Evolutionary conservation across 768 basidiomycete genomes (phyloP), one percentile per base, ranked within the genome.

Genomic region (Dentipellis fragilis): DNA sequence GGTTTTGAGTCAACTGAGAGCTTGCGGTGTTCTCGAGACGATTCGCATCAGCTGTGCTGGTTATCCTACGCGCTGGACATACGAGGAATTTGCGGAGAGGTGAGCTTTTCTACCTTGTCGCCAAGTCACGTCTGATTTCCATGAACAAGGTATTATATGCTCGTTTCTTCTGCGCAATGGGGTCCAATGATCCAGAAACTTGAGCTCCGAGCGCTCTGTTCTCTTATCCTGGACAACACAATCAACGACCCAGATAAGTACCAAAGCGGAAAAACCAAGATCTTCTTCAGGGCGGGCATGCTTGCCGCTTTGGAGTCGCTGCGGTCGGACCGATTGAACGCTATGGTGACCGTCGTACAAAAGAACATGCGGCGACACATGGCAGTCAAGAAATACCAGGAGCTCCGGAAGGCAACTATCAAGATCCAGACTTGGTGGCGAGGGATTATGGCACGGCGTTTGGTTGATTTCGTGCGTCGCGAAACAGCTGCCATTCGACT

Each of bases 231-330:
- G 29, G 80, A 86, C 57, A 83, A 77, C 65, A 93, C 92, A 0
- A 89, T 97, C 66, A 85, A 86, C 38, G 96, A 98, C 60, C 80
- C 85, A 7, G 94, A 97, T 76, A 97, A 95, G 76, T 96, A 93
- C 71, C 96, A 99, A 72, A 85, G 85, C 65, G 96, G 96, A 63
- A 78, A 93, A 29, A 98, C 91, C 23, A 99, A 99, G 73, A 97
- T 99, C 62, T 99, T 99, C 75, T 98, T 99, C 80, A 84, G 96
- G 58, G 94, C 96, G 11, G 96, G 96, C 60, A 97, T 98, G 93
- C 85, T 99, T 54, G 95, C 96, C 23, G 88, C 89, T 6, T 78
- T 99, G 47, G 96, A 99, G 72, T 83, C 90, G 14, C 77, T 94
- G 54, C 89, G 96, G 40, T 85, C 93, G 7, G 84, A 89, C 58